A percentile compares a stretch with the other conserved stretches of the same genome.
Conservation (phyloP, 305 asterid genomes). For the Fraxinus ornus region DNA sequence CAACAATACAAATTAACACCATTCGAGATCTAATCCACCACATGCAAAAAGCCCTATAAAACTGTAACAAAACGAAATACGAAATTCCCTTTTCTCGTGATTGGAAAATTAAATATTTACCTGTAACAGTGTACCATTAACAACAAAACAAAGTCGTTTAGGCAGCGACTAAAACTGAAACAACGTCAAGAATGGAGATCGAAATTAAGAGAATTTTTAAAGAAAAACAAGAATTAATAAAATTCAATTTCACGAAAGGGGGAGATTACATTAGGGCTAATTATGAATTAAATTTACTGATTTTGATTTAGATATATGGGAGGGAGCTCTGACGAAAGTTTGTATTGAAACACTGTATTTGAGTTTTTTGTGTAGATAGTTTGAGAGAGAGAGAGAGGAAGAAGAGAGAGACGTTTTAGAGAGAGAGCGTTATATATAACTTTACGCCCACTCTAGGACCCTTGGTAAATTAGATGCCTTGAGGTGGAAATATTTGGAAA, state of each 20-base stretch:
- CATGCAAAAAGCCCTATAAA: slow-evolving; percentile 40
- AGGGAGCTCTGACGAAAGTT: slow-evolving; percentile 44
- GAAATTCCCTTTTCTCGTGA: slow-evolving; percentile 23
- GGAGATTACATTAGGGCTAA: slow-evolving; percentile 4
- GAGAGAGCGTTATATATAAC: slow-evolving; percentile 32
- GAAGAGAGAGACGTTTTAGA: not conserved
- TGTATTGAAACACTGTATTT: slow-evolving; percentile 40
- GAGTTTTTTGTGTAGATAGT: slow-evolving; percentile 31
- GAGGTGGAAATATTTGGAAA: slow-evolving; percentile 31
- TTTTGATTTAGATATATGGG: slow-evolving; percentile 33
- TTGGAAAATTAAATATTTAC: slow-evolving; percentile 29
- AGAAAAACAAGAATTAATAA: slow-evolving; percentile 17
- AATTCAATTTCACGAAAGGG: slow-evolving; percentile 10
- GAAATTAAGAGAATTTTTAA: slow-evolving; percentile 23
- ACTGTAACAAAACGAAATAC: slow-evolving; percentile 22
- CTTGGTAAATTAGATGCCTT: slow-evolving; percentile 36
- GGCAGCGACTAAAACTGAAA: slow-evolving; percentile 18
- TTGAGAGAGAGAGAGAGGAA: slow-evolving; percentile 21
- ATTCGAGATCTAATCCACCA: slow-evolving; percentile 38
- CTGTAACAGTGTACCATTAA: slow-evolving; percentile 32
- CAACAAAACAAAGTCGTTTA: slow-evolving; percentile 25
- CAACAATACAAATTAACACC: slow-evolving; percentile 22
- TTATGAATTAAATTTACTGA: not conserved
- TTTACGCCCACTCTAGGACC: slow-evolving; percentile 51
- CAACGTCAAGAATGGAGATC: slow-evolving; percentile 39